Conservation (phyloP, 2,329 filamentous ascomycete genomes). For the Paraphoma chrysanthemicola region DNA sequence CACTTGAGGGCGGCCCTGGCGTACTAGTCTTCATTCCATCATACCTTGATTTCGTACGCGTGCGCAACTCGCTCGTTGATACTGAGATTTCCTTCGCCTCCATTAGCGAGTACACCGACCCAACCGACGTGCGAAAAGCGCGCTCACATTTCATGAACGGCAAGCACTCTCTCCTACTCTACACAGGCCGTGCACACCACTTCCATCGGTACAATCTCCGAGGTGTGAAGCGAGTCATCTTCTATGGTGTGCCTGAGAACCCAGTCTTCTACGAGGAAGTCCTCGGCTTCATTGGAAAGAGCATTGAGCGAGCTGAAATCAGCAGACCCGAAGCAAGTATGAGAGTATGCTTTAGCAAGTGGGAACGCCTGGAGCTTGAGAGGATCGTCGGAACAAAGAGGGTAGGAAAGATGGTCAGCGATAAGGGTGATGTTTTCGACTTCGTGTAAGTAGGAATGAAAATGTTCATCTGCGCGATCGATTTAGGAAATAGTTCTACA, state of each 20-base stretch:
- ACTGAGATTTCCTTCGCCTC: constrained; percentile 76
- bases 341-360: constrained; percentile 78
- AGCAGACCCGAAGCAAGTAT: constrained; percentile 58
- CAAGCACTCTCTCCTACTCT: constrained; percentile 82
- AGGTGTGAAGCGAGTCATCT: constrained; percentile 82
- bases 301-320: constrained; percentile 65
- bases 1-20: constrained; percentile 63
- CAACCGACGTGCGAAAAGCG: constrained; percentile 80
- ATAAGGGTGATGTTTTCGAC: constrained; percentile 89
- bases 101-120: constrained; percentile 86
- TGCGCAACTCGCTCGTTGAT: constrained; percentile 90
- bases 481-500: no score
- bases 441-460: no score
- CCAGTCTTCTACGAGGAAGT: constrained; percentile 81
- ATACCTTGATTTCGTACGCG: constrained; percentile 92
- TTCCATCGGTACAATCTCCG: constrained; percentile 86
- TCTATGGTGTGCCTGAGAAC: constrained; percentile 92
- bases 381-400: constrained; percentile 83
- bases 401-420: constrained; percentile 81
- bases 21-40: constrained; percentile 89
- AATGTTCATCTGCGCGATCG: no score
- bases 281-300: constrained; percentile 67
- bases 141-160: constrained; percentile 87
- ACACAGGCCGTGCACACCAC: constrained; percentile 95
- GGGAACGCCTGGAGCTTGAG: constrained; percentile 89